Conservation (phyloP, 140 eudicot species). For the Bidens hawaiensis region DNA sequence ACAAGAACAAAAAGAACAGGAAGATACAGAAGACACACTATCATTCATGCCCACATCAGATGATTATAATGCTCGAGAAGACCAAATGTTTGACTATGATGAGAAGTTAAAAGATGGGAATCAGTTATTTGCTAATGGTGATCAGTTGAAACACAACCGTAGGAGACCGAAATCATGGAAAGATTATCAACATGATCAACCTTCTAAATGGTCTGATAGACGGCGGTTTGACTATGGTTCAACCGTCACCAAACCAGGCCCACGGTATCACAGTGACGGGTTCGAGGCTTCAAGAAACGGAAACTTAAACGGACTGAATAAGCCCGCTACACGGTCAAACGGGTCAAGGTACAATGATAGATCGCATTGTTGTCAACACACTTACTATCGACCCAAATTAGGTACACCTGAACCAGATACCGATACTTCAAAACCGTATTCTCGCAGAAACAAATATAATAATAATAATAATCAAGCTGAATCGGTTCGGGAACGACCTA, state of each 20-base stretch:
- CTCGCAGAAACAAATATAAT: constrained; percentile 43
- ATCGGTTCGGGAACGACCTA: constrained; percentile 39
- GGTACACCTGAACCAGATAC: constrained; percentile 40
- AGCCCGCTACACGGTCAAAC: constrained; percentile 51
- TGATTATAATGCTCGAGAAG: constrained; percentile 33
- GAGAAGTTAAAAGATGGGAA: constrained; percentile 38
- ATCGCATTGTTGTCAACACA: constrained; percentile 34
- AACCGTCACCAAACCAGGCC: constrained; percentile 37
- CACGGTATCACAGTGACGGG: constrained; percentile 42
- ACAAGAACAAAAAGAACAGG: too few relatives aligned
- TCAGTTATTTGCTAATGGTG: constrained; percentile 37
- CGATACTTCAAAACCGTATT: constrained; percentile 45
- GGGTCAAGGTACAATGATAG: constrained; percentile 47
- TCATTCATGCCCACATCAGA: constrained; percentile 41
- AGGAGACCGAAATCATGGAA: constrained; percentile 45
- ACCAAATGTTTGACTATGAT: constrained; percentile 24
- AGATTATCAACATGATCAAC: constrained; percentile 30
- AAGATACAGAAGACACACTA: constrained; percentile 46
- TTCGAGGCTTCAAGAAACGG: constrained; percentile 34
- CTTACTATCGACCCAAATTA: constrained; percentile 51
- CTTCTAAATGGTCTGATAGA: constrained; percentile 51
- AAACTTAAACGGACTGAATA: constrained; percentile 40
- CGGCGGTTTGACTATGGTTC: constrained; percentile 45
- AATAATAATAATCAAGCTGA: constrained; percentile 40
- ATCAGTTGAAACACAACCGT: constrained; percentile 40